Percentiles rank a stretch among this genome's conserved stretches.
These are phyloP conservation scores for Pichia phayaonensis DNA, from an alignment of 805 yeast genomes.

Conservation along the genomic window DNA sequence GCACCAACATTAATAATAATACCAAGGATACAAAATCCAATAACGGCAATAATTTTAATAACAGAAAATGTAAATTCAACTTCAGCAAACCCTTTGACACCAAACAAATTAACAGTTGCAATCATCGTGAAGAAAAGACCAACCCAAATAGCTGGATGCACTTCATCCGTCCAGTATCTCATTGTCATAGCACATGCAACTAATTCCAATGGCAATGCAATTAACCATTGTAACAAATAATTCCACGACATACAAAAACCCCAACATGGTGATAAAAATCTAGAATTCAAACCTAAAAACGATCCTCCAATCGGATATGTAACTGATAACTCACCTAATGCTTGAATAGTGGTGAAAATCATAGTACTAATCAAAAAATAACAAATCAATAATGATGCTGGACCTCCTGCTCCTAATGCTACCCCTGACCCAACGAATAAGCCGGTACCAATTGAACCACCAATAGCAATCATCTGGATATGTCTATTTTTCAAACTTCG, in stretches of 20 bases:
- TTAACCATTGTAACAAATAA: slow-evolving; percentile 43
- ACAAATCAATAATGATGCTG: slow-evolving; percentile 54
- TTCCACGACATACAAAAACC: slow-evolving; percentile 55
- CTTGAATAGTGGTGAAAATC: slow-evolving; percentile 51
- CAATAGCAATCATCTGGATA: slow-evolving; percentile 70
- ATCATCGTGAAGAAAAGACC: slow-evolving; percentile 43
- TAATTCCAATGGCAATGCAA: slow-evolving; percentile 41
- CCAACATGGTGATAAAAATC: slow-evolving; percentile 48
- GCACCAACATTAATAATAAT: slow-evolving; percentile 51
- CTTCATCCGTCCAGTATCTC: slow-evolving; percentile 35
- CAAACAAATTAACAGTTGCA: slow-evolving; percentile 42
- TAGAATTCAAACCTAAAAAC: slow-evolving; percentile 45
- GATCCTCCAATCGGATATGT: slow-evolving; percentile 53
- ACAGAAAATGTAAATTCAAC: slow-evolving; percentile 48
- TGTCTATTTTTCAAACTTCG: slow-evolving; percentile 52
- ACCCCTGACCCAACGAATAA: slow-evolving; percentile 63
- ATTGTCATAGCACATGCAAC: slow-evolving; percentile 45
- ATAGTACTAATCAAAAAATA: slow-evolving; percentile 49
- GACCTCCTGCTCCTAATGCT: slow-evolving; percentile 55
- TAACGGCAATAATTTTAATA: slow-evolving; percentile 44
- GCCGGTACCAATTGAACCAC: slow-evolving; percentile 77
- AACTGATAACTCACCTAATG: slow-evolving; percentile 52
- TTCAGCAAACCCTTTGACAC: slow-evolving; percentile 58
- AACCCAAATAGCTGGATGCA: slow-evolving; percentile 46
- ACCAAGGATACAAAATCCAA: slow-evolving; percentile 47